Conservation (phyloP, 2,329 filamentous ascomycete genomes). For the Calonectria pauciramosa region DNA sequence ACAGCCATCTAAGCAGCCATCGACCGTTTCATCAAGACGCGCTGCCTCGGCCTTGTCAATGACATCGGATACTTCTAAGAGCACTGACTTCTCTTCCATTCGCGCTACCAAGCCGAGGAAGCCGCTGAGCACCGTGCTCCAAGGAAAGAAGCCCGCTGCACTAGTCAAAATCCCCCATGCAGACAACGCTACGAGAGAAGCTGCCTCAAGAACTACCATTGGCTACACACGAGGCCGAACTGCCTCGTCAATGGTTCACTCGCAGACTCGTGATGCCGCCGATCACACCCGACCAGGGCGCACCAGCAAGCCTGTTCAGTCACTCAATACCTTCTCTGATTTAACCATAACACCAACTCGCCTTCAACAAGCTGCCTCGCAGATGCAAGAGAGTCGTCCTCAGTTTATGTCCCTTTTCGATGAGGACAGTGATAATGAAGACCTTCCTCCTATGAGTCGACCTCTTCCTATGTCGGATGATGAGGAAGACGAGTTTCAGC, state of each 20-base stretch:
- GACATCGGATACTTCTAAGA: constrained; percentile 42
- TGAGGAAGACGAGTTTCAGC: constrained; percentile 68
- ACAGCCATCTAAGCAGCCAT: constrained; percentile 37
- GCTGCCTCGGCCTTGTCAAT: constrained; percentile 68
- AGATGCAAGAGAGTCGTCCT: constrained; percentile 52
- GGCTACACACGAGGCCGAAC: constrained; percentile 86
- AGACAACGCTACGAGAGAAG: constrained; percentile 72
- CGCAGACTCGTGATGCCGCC: constrained; percentile 33
- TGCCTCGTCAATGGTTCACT: constrained; percentile 61
- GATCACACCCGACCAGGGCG: constrained; percentile 31
- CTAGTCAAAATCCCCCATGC: constrained; percentile 62
- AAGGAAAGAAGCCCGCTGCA: constrained; percentile 47
- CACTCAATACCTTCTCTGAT: constrained; percentile 40
- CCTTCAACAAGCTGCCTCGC: constrained; percentile 42
- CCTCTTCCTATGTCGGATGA: constrained; percentile 54
- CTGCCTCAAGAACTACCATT: constrained; percentile 83
- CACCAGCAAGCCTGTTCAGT: constrained; percentile 32
- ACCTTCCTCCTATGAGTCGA: constrained; percentile 45
- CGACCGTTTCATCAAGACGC: constrained; percentile 60
- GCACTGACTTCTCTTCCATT: constrained; percentile 17
- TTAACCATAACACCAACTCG: constrained; percentile 64
- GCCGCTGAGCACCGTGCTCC: constrained; percentile 49
- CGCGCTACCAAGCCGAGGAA: constrained; percentile 41
- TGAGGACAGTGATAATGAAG: constrained; percentile 56
- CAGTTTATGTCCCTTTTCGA: constrained; percentile 73